Conservation (phyloP, 768 basidiomycete genomes). For the Xerocomellus chrysenteron region DNA sequence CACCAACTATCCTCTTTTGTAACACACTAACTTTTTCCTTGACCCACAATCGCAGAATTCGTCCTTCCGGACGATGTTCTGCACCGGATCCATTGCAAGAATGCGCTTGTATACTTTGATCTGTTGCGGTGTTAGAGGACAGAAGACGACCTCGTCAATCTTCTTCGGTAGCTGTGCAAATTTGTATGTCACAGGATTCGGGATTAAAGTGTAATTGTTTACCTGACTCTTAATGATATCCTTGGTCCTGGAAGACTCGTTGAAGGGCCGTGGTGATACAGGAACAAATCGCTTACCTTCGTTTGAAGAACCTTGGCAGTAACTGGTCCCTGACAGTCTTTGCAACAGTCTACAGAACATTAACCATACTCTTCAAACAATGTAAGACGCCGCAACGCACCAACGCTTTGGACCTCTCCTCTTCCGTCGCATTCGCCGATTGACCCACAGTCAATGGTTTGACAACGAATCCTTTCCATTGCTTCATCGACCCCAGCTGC, state of each 20-base stretch:
- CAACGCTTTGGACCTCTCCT: constrained; percentile 55
- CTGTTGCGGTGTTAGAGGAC: constrained; percentile 76
- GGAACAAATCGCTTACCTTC: constrained; percentile 49
- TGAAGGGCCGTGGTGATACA: background rate
- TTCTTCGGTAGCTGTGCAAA: constrained; percentile 74
- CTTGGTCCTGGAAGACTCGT: constrained; percentile 55
- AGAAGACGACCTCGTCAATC: constrained; percentile 90
- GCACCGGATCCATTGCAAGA: constrained; percentile 60
- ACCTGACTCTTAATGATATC: constrained; percentile 72
- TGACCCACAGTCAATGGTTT: constrained; percentile 70
- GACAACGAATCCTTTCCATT: constrained; percentile 77
- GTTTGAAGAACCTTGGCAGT: constrained; percentile 79
- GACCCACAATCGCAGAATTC: constrained; percentile 74
- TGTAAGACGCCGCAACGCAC: constrained; percentile 31
- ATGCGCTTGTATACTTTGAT: constrained; percentile 71
- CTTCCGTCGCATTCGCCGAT: constrained; percentile 59
- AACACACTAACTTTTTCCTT: constrained; percentile 45
- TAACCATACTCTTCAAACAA: background rate
- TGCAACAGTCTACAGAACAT: constrained; percentile 51
- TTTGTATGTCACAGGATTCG: background rate
- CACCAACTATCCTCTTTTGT: background rate
- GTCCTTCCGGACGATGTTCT: constrained; percentile 70
- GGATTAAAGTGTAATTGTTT: background rate
- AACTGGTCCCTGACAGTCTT: constrained; percentile 60
- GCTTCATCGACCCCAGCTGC: constrained; percentile 61